These are phyloP conservation scores for Fusarium sp. DNA, from an alignment of 2,329 filamentous ascomycete species.

Conservation along the genomic window DNA sequence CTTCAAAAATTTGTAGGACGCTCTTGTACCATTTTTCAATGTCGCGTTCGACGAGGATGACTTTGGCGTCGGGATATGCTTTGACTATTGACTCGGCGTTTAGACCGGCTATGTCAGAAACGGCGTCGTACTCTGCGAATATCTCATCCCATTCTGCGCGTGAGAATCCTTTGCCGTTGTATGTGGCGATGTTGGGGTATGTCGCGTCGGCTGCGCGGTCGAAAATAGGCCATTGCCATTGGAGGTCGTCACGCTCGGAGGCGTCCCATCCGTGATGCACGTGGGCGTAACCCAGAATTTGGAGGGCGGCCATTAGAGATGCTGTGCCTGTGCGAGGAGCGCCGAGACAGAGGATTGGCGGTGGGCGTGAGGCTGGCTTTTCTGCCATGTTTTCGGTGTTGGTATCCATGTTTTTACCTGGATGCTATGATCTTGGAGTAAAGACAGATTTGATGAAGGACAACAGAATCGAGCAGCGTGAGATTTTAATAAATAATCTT, in stretches of 20 bases:
- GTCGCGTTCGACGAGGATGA: constrained; percentile 48
- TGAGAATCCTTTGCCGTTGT: constrained; percentile 36
- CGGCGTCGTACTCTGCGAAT: constrained; percentile 44
- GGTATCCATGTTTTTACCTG: neutral
- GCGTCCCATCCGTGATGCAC: constrained; percentile 38
- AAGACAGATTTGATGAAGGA: neutral
- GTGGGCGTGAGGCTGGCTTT: neutral
- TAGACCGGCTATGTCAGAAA: constrained; percentile 45
- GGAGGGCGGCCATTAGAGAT: constrained; percentile 34
- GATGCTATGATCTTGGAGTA: neutral
- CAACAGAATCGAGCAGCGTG: neutral
- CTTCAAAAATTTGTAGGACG: constrained; percentile 19
- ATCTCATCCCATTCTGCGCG: constrained; percentile 44
- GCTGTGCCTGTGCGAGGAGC: constrained; percentile 31
- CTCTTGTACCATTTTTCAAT: constrained; percentile 48
- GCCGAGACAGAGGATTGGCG: constrained; percentile 22
- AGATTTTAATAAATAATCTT: neutral
- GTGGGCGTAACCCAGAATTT: constrained; percentile 26
- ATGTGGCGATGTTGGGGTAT: constrained; percentile 32
- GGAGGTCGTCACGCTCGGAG: neutral
- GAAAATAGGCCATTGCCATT: constrained; percentile 33
- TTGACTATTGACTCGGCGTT: constrained; percentile 45
- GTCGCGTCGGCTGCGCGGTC: constrained; percentile 27
- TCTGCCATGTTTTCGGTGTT: neutral
- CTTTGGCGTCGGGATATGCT: constrained; percentile 49